These are phyloP conservation scores for Trichoderma asperellum DNA, from an alignment of 2,329 filamentous ascomycete species.

Conservation along the genomic window DNA sequence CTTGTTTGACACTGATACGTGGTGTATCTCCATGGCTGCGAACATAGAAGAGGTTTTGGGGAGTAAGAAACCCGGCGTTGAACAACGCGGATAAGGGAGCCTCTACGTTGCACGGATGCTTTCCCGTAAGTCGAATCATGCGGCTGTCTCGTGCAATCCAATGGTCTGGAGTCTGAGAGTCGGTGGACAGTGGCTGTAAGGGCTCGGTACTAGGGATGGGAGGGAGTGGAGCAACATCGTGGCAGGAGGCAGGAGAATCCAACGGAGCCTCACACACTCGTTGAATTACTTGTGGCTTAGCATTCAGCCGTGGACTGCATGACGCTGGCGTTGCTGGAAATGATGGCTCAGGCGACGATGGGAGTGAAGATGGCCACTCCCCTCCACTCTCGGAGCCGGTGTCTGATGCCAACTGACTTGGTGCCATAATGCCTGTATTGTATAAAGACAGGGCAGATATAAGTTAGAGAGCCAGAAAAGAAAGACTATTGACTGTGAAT, in stretches of 20 bases:
- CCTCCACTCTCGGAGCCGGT: conserved; percentile 6
- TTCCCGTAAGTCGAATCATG: conserved; percentile 82
- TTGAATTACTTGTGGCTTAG: background rate
- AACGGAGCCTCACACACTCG: background rate
- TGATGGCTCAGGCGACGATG: background rate
- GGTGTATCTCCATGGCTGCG: conserved; percentile 85
- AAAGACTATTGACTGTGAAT: background rate
- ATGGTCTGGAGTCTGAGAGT: conserved; percentile 72
- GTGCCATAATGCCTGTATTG: background rate
- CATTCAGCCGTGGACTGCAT: background rate
- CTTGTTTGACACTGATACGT: conserved; percentile 68
- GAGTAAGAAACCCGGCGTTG: conserved; percentile 81
- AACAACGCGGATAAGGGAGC: conserved; percentile 78
- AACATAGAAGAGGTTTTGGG: conserved; percentile 87
- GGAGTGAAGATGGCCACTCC: background rate
- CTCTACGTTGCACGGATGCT: conserved; percentile 91
- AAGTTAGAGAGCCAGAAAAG: background rate
- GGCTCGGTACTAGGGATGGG: background rate
- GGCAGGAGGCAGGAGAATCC: background rate
- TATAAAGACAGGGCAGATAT: background rate
- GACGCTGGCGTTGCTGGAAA: background rate
- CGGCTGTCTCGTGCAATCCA: conserved; percentile 81
- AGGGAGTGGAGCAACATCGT: background rate
- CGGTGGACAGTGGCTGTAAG: background rate
- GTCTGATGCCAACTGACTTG: background rate